A percentile compares a stretch with the other conserved stretches of the same genome.
Evolutionary conservation across 306 rosid species (phyloP).

Genomic region (Vigna nakashimae): DNA sequence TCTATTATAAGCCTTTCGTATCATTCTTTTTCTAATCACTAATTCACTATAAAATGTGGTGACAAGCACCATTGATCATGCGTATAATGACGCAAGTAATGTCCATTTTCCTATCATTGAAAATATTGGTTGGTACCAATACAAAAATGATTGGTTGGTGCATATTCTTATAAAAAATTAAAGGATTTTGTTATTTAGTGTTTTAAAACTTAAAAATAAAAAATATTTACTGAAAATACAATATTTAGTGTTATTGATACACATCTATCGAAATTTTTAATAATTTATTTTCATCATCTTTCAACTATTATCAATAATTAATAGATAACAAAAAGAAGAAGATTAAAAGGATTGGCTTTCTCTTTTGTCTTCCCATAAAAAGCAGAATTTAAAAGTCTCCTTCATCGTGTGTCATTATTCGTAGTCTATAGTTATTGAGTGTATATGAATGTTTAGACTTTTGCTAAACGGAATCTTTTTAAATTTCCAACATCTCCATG

Average conservation of each 20-base stretch:
- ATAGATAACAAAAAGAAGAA: background rate
- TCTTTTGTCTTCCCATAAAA: slow-evolving; percentile 42
- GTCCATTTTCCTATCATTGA: slow-evolving; percentile 41
- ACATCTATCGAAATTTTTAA: background rate
- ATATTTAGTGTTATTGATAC: background rate
- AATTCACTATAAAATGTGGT: slow-evolving; percentile 28
- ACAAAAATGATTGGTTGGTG: slow-evolving; percentile 47
- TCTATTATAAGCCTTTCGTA: slow-evolving; percentile 19
- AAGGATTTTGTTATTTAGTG: background rate
- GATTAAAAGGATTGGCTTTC: slow-evolving; percentile 37
- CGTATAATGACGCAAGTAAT: slow-evolving; percentile 42
- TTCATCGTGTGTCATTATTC: slow-evolving; percentile 37
- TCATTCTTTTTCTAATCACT: background rate
- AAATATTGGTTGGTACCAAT: slow-evolving; percentile 47
- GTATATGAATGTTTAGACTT: slow-evolving; percentile 33
- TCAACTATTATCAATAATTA: background rate
- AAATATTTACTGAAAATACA: background rate
- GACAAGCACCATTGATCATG: slow-evolving; percentile 33
- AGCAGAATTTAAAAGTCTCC: slow-evolving; percentile 35
- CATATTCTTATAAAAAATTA: slow-evolving; percentile 12
- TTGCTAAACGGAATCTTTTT: slow-evolving; percentile 46
- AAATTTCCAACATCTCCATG: background rate
- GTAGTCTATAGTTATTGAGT: slow-evolving; percentile 10
- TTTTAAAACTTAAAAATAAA: background rate
- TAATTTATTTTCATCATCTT: background rate